Evolutionary conservation across 2,329 filamentous ascomycete species (phyloP).

Genomic region (Gaeumannomyces sp.): DNA sequence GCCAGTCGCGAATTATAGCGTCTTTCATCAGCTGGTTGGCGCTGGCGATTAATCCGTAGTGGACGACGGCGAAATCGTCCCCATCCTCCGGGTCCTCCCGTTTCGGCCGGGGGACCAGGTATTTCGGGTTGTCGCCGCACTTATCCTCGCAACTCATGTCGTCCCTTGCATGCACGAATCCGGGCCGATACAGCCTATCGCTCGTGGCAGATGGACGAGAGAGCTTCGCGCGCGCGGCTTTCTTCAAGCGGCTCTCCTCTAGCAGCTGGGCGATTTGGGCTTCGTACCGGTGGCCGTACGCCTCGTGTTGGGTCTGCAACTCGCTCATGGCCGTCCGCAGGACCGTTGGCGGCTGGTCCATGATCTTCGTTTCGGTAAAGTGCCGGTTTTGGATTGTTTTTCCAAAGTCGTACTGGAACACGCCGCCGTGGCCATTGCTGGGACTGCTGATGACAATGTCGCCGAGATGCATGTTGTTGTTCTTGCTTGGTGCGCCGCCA

Average conservation of each 20-base stretch:
- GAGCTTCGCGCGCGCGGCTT: background rate
- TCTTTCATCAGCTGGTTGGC: constrained; percentile 25
- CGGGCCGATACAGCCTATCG: background rate
- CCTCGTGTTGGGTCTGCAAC: background rate
- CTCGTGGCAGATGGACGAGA: background rate
- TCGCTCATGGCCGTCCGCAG: constrained; percentile 7
- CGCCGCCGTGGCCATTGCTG: constrained; percentile 16
- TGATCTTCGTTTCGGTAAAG: constrained; percentile 6
- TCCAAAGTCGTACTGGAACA: constrained; percentile 17
- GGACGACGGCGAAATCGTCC: constrained; percentile 22
- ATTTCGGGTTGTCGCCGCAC: background rate
- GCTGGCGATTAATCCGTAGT: constrained; percentile 30
- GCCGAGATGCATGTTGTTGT: constrained; percentile 29
- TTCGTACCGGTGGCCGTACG: constrained; percentile 18
- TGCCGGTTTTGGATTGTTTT: constrained; percentile 12
- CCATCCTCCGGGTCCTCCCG: constrained; percentile 11
- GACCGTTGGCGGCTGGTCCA: constrained; percentile 4
- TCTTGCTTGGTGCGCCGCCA: constrained; percentile 27
- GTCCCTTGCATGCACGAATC: background rate
- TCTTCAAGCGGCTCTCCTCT: background rate
- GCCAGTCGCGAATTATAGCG: constrained; percentile 19
- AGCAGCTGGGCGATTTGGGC: background rate
- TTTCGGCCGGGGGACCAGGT: constrained; percentile 4
- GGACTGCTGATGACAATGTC: constrained; percentile 25
- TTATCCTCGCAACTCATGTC: constrained; percentile 1